Base-by-base conservation (phyloP, 2,329 filamentous ascomycete genomes). In the Knufia petricola region DNA sequence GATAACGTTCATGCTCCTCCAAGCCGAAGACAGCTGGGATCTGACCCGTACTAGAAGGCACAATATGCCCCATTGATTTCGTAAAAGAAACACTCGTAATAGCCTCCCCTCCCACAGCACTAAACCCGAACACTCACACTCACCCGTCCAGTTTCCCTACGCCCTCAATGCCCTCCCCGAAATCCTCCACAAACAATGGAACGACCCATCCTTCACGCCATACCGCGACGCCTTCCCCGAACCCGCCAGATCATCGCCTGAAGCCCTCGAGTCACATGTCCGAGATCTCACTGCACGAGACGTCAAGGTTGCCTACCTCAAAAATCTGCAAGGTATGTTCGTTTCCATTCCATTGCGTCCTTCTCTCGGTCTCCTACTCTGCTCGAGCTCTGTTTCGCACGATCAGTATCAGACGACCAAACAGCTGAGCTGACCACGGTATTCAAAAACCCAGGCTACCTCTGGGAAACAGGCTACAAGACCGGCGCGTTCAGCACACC, bases 291-390 rank as follows among this genome's bases (percentile, higher is more conserved):
- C 52, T 10, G 40, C 38, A 26, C 24, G 52, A 23, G 52, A 56
- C 23, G 53, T 55, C n/a, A 55, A 55, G 46, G 48, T 54, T 15
- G 55, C 53, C 10, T 55, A 54, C 46, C 41, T 55, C 21, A 57
- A 57, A 32, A 52, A 57, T 34, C 28, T 54, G 26, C 53, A 55
- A 52, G 53, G 53, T 53, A n/a, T n/a, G n/a, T n/a, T n/a, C n/a
- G n/a, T n/a, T n/a, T n/a, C n/a, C n/a, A n/a, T n/a, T n/a, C n/a
- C n/a, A n/a, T n/a, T n/a, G n/a, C n/a, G n/a, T n/a, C n/a, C n/a
- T n/a, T n/a, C n/a, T n/a, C n/a, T n/a, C n/a, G n/a, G n/a, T n/a
- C n/a, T n/a, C n/a, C n/a, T n/a, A n/a, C n/a, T n/a, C n/a, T n/a
- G n/a, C n/a, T n/a, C n/a, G n/a, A n/a, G n/a, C n/a, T n/a, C n/a